phyloP scores from a whole-genome alignment of 805 yeast genomes.

The Yarrowia sp. region DNA sequence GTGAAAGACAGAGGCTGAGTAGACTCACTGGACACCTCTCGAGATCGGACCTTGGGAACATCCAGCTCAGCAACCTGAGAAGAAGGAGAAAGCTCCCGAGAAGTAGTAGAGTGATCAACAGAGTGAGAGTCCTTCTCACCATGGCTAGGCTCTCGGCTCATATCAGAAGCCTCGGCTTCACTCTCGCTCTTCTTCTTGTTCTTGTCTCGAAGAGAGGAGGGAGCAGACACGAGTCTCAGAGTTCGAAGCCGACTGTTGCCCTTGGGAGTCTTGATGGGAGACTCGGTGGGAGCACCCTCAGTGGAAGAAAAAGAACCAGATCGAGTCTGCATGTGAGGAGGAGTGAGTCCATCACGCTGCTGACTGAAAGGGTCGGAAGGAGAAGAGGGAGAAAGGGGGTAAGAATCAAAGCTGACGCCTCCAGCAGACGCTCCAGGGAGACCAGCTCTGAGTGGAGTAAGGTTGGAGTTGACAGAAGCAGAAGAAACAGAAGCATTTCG shows the following conservation, averaged over 20 bases:
- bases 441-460: constrained; percentile 4
- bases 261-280: constrained; percentile 18
- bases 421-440: constrained; percentile 9
- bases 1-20: background rate
- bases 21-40: background rate
- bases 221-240: constrained; percentile 14
- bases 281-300: background rate
- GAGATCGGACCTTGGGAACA: background rate
- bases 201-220: constrained; percentile 14
- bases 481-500: background rate
- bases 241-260: constrained; percentile 18
- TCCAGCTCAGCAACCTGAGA: background rate
- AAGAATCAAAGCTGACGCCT: background rate
- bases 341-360: background rate
- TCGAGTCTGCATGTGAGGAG: background rate
- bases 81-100: background rate
- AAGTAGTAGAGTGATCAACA: background rate
- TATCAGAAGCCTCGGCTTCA: background rate
- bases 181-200: background rate
- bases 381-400: constrained; percentile 7
- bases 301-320: constrained; percentile 10
- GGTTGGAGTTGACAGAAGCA: background rate
- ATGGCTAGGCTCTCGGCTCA: background rate
- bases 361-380: background rate
- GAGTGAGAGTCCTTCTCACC: background rate